phyloP scores from a whole-genome alignment of 1,139 yeast species.

The Lodderomyces beijingensis region DNA sequence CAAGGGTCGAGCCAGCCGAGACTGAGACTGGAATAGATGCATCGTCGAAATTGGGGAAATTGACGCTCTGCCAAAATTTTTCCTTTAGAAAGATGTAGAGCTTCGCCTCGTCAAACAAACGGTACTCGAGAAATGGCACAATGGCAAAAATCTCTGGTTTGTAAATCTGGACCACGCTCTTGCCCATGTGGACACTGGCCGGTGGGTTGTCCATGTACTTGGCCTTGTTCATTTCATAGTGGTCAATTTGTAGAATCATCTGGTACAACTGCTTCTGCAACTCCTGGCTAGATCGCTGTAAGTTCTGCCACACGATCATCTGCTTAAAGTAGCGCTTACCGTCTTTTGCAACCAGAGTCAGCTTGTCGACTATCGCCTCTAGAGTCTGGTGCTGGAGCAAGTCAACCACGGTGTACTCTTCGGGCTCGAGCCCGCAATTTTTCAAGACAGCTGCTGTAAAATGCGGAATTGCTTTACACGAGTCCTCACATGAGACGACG shows the following conservation, averaged over 20 bases:
- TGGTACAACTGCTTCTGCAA: conserved; percentile 24
- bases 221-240: conserved; percentile 20
- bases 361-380: conserved; percentile 9
- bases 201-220: conserved; percentile 10
- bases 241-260: conserved; percentile 29
- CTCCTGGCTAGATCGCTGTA: conserved; percentile 16
- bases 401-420: conserved; percentile 17
- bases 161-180: conserved; percentile 12
- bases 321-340: conserved; percentile 12
- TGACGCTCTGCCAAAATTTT: conserved; percentile 36
- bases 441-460: conserved; percentile 7
- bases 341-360: conserved; percentile 7
- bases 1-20: not conserved
- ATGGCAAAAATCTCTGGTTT: conserved; percentile 24
- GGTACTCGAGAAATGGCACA: conserved; percentile 21
- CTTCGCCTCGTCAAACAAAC: conserved; percentile 12
- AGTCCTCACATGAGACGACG: conserved; percentile 17
- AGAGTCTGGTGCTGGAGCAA: conserved; percentile 13
- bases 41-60: conserved; percentile 5
- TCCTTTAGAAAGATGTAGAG: conserved; percentile 32
- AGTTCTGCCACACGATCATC: conserved; percentile 24
- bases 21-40: not conserved
- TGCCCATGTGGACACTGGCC: conserved; percentile 6
- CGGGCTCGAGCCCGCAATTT: conserved; percentile 10
- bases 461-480: conserved; percentile 9